Conservation (phyloP, 176 grass and related monocot genomes). For the Triticum aestivum region DNA sequence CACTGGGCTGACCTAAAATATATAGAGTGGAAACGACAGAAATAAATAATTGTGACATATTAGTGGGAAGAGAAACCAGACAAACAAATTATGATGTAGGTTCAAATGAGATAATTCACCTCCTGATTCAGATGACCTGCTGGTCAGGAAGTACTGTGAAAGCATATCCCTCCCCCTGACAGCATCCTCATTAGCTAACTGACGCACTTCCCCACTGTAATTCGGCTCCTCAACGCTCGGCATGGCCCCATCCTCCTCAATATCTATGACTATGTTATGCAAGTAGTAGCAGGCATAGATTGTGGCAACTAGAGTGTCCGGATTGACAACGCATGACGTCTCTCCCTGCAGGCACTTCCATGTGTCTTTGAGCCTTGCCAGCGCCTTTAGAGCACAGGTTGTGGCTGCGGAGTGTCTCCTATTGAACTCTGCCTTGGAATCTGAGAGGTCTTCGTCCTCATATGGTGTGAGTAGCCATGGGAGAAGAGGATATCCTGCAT, state of each 20-base stretch:
- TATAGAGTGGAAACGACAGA: background rate
- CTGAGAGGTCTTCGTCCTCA: background rate
- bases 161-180: constrained; percentile 32
- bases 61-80: too few relatives aligned
- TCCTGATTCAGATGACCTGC: too few relatives aligned
- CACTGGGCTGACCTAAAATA: too few relatives aligned
- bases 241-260: constrained; percentile 43
- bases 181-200: constrained; percentile 38
- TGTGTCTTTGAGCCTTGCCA: background rate
- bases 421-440: background rate
- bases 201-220: constrained; percentile 47
- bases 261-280: constrained; percentile 74
- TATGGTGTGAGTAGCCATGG: background rate
- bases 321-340: constrained; percentile 52
- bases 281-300: constrained; percentile 62
- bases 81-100: too few relatives aligned
- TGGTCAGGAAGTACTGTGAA: too few relatives aligned
- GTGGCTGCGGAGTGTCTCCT: background rate
- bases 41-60: background rate
- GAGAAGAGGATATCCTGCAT: background rate
- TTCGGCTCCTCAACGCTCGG: constrained; percentile 16
- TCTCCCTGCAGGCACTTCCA: background rate
- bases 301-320: constrained; percentile 20
- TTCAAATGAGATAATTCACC: too few relatives aligned
- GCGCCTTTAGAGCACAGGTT: background rate